phyloP scores from a whole-genome alignment of 2,329 filamentous ascomycete species.

The Cylindrodendrum hubeiense region DNA sequence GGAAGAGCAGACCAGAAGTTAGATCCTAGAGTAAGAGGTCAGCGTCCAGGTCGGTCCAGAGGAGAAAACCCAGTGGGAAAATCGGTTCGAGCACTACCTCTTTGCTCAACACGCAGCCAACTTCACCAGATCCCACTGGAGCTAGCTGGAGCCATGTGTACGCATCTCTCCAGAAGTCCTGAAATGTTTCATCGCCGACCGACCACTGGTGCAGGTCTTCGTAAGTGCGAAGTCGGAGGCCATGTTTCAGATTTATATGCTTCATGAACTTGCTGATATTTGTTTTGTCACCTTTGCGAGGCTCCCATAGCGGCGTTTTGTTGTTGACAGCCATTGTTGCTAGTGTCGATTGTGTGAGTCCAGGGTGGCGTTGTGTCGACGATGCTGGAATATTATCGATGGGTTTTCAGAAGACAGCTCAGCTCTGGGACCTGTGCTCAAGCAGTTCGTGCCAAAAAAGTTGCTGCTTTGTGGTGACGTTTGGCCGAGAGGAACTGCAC shows the following conservation, averaged over 20 bases:
- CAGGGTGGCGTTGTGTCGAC: neutral
- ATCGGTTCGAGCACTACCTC: neutral
- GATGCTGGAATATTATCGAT: too few species aligned
- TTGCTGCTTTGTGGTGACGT: too few species aligned
- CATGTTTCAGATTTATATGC: conserved; percentile 10
- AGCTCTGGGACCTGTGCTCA: too few species aligned
- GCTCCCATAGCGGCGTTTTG: conserved; percentile 3
- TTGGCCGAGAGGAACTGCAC: too few species aligned
- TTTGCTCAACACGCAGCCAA: neutral
- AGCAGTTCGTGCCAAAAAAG: too few species aligned
- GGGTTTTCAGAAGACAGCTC: too few species aligned
- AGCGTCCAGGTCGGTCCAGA: neutral
- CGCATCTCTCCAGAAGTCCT: conserved; percentile 24
- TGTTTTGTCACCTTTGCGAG: neutral
- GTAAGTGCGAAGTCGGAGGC: conserved; percentile 2
- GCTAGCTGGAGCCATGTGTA: conserved; percentile 17
- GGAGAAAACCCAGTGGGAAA: neutral
- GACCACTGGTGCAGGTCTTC: conserved; percentile 25
- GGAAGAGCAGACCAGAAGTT: neutral
- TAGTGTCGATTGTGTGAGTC: neutral
- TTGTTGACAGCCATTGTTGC: neutral
- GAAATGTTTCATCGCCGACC: conserved; percentile 1
- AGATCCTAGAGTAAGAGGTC: neutral
- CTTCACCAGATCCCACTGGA: neutral
- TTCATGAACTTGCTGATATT: conserved; percentile 14